Conservation (phyloP, 345 rosid genomes). For the Gossypium bickii region DNA sequence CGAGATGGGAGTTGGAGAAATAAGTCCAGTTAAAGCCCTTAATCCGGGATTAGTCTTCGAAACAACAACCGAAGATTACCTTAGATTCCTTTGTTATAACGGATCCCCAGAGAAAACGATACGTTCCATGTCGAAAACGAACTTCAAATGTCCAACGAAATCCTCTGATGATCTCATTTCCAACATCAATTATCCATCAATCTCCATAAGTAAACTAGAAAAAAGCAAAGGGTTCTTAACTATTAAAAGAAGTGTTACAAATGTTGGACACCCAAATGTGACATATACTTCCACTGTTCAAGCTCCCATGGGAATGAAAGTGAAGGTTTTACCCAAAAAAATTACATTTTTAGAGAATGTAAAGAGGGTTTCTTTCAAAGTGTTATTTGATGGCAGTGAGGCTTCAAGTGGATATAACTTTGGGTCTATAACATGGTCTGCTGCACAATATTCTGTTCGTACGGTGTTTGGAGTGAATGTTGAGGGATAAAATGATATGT, state of each 20-base stretch:
- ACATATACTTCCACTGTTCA: slow-evolving; percentile 41
- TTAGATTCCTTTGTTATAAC: slow-evolving; percentile 52
- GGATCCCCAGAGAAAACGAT: slow-evolving; percentile 57
- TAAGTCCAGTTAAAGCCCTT: slow-evolving; percentile 52
- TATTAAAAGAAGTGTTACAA: slow-evolving; percentile 49
- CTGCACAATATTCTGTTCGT: slow-evolving; percentile 48
- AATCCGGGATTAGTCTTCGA: slow-evolving; percentile 75
- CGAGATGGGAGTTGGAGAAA: slow-evolving; percentile 70
- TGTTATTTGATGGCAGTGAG: slow-evolving; percentile 39
- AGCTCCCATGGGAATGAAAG: slow-evolving; percentile 49
- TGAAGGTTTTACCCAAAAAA: slow-evolving; percentile 47
- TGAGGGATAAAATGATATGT: slow-evolving; percentile 7
- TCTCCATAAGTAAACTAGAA: slow-evolving; percentile 52
- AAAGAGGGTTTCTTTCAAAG: slow-evolving; percentile 35
- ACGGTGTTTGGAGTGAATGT: slow-evolving; percentile 53
- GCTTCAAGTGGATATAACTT: slow-evolving; percentile 53
- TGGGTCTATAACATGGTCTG: slow-evolving; percentile 61
- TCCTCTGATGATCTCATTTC: slow-evolving; percentile 40
- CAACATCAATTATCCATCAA: slow-evolving; percentile 64
- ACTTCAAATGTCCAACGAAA: slow-evolving; percentile 47
- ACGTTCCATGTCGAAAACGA: slow-evolving; percentile 35
- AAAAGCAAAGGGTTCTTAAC: slow-evolving; percentile 19
- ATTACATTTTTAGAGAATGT: slow-evolving; percentile 32
- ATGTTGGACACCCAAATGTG: slow-evolving; percentile 49
- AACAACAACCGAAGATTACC: slow-evolving; percentile 46